Evolutionary conservation across 2,329 filamentous ascomycete genomes (phyloP), one percentile per base, ranked within the genome.

Genomic region (Davidsoniella neocaledoniae): DNA sequence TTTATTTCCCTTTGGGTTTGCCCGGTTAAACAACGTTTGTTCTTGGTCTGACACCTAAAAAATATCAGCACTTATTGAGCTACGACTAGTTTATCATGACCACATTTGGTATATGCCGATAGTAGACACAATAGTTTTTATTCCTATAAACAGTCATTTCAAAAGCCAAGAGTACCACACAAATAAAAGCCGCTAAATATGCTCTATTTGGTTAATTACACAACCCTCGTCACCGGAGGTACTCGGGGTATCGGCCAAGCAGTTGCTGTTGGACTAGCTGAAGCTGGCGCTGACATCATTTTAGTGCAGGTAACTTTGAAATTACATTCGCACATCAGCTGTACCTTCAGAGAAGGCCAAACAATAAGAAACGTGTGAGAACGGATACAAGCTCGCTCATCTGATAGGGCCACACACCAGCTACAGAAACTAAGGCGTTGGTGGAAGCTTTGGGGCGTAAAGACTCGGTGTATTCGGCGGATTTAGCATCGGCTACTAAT

Each of bases 371-470:
- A 8, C n/a, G 9, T 4, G 38, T 3, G 17, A 3, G 12, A 19
- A 19, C 40, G 25, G 40, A 25, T 9, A 25, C 12, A 16, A 29
- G 38, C 29, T 48, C 25, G 12, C 46, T 17, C 23, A 19, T 10
- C 21, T 21, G 21, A 14, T 19, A 41, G 46, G 25, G 36, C 19
- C 41, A 16, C 7, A 50, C 48, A 10, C 33, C 60, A 14, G 61
- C 61, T 26, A 67, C 63, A 3, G 59, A 62, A 37, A 88, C 83
- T 7, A 75, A 77, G 57, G 61, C 74, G 39, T 68, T 71, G 10
- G 72, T 88, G 58, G 73, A 77, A 59, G 67, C 71, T 38, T 72
- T 86, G 5, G 80, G 79, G 53, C 78, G 82, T 56, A 79, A 75
- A 60, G 77, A 73, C 42, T 67, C 64, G 50, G 77, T 87, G 59